These are phyloP conservation scores for Sisymbrium irio DNA, from an alignment of 345 rosid species.

Conservation along the genomic window DNA sequence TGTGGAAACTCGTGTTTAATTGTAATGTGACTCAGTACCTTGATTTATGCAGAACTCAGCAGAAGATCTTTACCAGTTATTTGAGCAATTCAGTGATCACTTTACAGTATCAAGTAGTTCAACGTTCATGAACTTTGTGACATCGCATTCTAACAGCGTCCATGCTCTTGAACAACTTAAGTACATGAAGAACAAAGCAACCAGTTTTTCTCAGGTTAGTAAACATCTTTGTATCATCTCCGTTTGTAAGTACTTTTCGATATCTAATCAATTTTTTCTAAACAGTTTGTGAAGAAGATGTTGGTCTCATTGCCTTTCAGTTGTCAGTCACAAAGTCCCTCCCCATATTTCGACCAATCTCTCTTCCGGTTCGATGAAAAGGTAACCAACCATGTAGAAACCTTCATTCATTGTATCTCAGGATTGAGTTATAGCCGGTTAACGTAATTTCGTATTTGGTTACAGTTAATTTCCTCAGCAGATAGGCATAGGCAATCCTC, in stretches of 20 bases:
- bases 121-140: conserved; percentile 68
- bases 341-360: conserved; percentile 94
- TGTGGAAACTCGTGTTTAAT: background rate
- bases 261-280: background rate
- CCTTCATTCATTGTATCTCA: background rate
- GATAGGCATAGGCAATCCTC: conserved; percentile 70
- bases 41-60: conserved; percentile 69
- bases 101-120: conserved; percentile 68
- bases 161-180: conserved; percentile 75
- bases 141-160: conserved; percentile 80
- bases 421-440: background rate
- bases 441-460: background rate
- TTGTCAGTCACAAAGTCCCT: conserved; percentile 94
- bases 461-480: conserved; percentile 80
- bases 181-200: conserved; percentile 64
- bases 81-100: conserved; percentile 81
- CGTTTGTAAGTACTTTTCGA: background rate
- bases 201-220: conserved; percentile 55
- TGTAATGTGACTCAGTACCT: background rate
- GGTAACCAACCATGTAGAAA: conserved; percentile 41
- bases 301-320: conserved; percentile 69
- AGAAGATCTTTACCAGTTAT: conserved; percentile 75
- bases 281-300: conserved; percentile 88
- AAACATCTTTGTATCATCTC: background rate
- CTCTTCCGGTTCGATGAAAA: conserved; percentile 94